Evolutionary conservation across 2,329 filamentous ascomycete genomes (phyloP).

Genomic region (Ophiosphaerella narmari): DNA sequence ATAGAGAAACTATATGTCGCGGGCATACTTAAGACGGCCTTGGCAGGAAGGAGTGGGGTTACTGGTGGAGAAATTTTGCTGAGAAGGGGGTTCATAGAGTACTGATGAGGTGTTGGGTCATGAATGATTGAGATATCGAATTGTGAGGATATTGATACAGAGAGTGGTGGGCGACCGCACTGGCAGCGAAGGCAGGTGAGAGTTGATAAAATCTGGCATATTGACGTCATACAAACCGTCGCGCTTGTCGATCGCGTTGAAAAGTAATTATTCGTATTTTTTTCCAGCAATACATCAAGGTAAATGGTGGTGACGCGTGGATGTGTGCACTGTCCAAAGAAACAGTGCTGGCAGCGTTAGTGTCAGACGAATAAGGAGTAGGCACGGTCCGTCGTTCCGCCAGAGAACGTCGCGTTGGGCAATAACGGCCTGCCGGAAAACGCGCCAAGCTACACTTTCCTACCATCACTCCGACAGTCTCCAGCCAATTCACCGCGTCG

Average conservation of each 20-base stretch:
- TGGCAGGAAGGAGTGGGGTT: constrained; percentile 50
- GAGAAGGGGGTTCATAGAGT: constrained; percentile 29
- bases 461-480: constrained; percentile 1
- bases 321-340: neutral
- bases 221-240: neutral
- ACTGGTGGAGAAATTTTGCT: constrained; percentile 49
- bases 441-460: neutral
- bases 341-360: neutral
- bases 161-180: no score
- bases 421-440: constrained; percentile 1
- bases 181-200: no score
- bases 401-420: constrained; percentile 3
- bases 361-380: constrained; percentile 1
- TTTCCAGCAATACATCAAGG: neutral
- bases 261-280: neutral
- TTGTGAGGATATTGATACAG: no score
- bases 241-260: neutral
- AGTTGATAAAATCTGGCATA: neutral
- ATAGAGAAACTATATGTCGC: constrained; percentile 57
- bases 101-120: neutral
- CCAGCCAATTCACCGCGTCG: constrained; percentile 23
- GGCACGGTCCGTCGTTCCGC: neutral
- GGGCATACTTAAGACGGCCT: constrained; percentile 54
- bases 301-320: constrained; percentile 2
- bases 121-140: neutral